These are phyloP conservation scores for Monilinia polystroma DNA, from an alignment of 2,329 filamentous ascomycete species.

Conservation along the genomic window DNA sequence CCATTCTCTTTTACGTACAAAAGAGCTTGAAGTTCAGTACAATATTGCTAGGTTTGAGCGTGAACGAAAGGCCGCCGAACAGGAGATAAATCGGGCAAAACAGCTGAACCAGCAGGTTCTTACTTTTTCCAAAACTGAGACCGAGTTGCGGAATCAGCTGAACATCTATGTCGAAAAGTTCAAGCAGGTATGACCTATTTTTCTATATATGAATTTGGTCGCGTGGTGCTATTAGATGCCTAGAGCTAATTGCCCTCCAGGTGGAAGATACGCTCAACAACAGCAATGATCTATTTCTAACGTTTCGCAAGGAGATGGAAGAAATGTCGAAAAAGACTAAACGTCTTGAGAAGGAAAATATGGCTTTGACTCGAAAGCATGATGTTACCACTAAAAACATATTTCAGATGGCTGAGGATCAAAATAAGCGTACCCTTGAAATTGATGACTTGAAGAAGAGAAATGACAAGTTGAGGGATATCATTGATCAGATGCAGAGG, in stretches of 20 bases:
- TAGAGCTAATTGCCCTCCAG: constrained; percentile 56
- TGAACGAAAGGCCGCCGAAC: constrained; percentile 83
- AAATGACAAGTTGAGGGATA: constrained; percentile 87
- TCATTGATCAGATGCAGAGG: constrained; percentile 95
- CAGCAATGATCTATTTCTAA: constrained; percentile 94
- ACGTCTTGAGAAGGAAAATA: constrained; percentile 93
- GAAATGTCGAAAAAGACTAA: constrained; percentile 99
- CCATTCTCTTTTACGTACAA: constrained; percentile 85
- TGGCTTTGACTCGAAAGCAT: constrained; percentile 85
- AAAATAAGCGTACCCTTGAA: constrained; percentile 71
- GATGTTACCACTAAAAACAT: constrained; percentile 93
- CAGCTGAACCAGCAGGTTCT: constrained; percentile 89
- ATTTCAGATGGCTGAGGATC: constrained; percentile 94
- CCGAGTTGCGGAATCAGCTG: constrained; percentile 87
- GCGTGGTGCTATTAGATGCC: constrained; percentile 19
- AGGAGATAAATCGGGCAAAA: constrained; percentile 74
- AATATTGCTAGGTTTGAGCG: constrained; percentile 86
- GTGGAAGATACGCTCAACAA: constrained; percentile 98
- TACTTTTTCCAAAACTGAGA: constrained; percentile 94
- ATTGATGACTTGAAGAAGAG: constrained; percentile 73
- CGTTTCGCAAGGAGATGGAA: constrained; percentile 98
- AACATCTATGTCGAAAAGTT: constrained; percentile 99
- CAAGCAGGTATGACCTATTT: constrained; percentile 76
- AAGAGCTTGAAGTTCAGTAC: constrained; percentile 93
- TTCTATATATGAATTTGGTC: constrained; percentile 3